Evolutionary conservation across 2,329 filamentous ascomycete genomes (phyloP), one percentile per base, ranked within the genome.

Genomic region (Ophiostoma perfectum): DNA sequence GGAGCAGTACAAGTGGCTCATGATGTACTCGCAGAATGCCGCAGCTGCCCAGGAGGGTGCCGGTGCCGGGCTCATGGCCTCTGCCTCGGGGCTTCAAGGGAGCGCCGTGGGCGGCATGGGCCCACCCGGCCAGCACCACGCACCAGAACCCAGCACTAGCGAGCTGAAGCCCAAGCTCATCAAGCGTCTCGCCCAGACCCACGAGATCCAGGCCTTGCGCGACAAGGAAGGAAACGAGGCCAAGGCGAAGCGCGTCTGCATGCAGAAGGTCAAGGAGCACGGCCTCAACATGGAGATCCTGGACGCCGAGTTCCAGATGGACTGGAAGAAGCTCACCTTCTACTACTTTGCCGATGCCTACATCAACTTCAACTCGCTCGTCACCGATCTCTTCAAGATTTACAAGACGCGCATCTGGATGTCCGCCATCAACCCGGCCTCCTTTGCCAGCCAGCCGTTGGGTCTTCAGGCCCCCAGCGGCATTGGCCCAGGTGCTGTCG

Each of bases 351-450:
- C 95, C 67, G 93, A 97, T 76, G 88, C 92, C 0, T 99, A 99
- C 77, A 97, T 99, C 82, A 98, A 98, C 80, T 99, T 99, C 84
- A 99, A 99, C 77, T 92, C 92, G 2, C 86, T 99, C 16, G 95
- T 99, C 67, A 97, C 93, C 0, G 95, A 99, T 76, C 84, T 99
- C 12, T 99, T 98, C 85, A 98, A 98, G 80, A 94, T 98, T 71
- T 99, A 98, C 84, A 99, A 99, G 82, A 97, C 94, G 36, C 88
- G 96, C 74, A 99, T 99, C 75, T 99, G 95, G 95, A 97, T 99
- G 92, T 98, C 94, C 4, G 95, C 95, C 4, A 96, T 99, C 78
- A 99, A 99, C 77, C 95, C 95, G 7, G 95, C 94, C 5, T 97
- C 94, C 0, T 97, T 98, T 78, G 91, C 91, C 38, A 93, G 88